Conservation (phyloP, 1,139 yeast genomes). For the Maudiozyma humilis region DNA sequence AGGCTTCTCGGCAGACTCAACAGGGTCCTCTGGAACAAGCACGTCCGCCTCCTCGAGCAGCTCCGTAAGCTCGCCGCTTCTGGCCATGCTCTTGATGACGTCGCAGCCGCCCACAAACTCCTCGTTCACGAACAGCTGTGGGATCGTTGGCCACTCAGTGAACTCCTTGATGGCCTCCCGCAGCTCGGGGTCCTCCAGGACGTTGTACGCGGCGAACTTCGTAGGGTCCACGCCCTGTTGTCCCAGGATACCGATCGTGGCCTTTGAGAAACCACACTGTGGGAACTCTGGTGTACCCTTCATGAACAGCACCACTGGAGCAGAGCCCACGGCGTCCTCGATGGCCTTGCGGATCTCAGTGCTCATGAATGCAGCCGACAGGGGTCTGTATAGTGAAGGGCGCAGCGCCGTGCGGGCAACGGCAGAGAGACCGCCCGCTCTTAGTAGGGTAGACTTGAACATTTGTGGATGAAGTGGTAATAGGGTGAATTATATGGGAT, state of each 20-base stretch:
- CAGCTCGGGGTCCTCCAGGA: conserved; percentile 85
- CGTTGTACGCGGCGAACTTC: conserved; percentile 95
- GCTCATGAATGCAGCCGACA: conserved; percentile 40
- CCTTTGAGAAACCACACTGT: conserved; percentile 95
- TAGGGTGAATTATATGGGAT: conserved; percentile 6
- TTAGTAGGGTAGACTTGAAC: neutral
- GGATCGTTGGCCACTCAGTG: conserved; percentile 64
- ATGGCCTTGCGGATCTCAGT: conserved; percentile 77
- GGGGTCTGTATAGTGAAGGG: conserved; percentile 2
- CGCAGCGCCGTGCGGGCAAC: neutral
- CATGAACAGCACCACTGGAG: conserved; percentile 93
- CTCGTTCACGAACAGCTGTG: conserved; percentile 53
- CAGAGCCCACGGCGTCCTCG: conserved; percentile 72
- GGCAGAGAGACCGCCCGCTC: neutral
- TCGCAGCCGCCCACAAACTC: conserved; percentile 98
- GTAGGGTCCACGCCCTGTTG: conserved; percentile 96
- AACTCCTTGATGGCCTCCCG: conserved; percentile 91
- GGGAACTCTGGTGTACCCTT: conserved; percentile 97
- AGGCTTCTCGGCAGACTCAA: neutral
- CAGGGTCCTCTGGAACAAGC: conserved; percentile 60
- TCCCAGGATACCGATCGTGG: conserved; percentile 86
- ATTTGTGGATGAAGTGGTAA: neutral
- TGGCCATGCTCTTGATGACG: conserved; percentile 86
- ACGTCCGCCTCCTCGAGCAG: conserved; percentile 72
- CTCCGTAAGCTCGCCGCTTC: conserved; percentile 82